phyloP scores from a whole-genome alignment of 129 eudicot species.

The Escallonia rubra region DNA sequence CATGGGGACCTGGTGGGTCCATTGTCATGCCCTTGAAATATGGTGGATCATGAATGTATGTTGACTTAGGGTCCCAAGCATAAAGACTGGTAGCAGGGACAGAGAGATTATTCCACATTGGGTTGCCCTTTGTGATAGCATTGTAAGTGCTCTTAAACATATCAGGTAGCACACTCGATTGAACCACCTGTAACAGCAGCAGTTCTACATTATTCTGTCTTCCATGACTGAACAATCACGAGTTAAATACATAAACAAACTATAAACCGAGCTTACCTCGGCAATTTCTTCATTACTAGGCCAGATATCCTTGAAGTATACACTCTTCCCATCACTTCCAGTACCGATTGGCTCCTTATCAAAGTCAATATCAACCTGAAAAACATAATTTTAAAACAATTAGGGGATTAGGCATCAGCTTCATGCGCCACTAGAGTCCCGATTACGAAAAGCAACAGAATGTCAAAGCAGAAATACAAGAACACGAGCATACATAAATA shows the following conservation, averaged over 20 bases:
- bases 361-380: constrained; percentile 92
- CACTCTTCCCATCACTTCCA: constrained; percentile 79
- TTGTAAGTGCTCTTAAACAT: constrained; percentile 96
- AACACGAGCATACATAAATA: background rate
- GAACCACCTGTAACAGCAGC: constrained; percentile 59
- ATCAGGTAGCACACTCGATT: constrained; percentile 90
- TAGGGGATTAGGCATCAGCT: background rate
- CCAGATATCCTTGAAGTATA: constrained; percentile 86
- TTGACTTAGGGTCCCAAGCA: constrained; percentile 89
- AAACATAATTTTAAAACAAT: constrained; percentile 7
- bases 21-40: constrained; percentile 92
- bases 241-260: background rate
- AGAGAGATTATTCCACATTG: constrained; percentile 86
- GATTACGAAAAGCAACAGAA: background rate
- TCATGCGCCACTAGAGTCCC: background rate
- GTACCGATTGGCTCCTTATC: constrained; percentile 96
- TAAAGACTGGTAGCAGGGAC: constrained; percentile 76
- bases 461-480: background rate
- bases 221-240: background rate
- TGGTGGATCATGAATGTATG: constrained; percentile 99
- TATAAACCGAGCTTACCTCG: constrained; percentile 34
- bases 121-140: constrained; percentile 90
- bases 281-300: constrained; percentile 91
- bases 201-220: background rate
- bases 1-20: constrained; percentile 95